Conservation (phyloP, 2,329 filamentous ascomycete genomes). For the Exophiala sideris region DNA sequence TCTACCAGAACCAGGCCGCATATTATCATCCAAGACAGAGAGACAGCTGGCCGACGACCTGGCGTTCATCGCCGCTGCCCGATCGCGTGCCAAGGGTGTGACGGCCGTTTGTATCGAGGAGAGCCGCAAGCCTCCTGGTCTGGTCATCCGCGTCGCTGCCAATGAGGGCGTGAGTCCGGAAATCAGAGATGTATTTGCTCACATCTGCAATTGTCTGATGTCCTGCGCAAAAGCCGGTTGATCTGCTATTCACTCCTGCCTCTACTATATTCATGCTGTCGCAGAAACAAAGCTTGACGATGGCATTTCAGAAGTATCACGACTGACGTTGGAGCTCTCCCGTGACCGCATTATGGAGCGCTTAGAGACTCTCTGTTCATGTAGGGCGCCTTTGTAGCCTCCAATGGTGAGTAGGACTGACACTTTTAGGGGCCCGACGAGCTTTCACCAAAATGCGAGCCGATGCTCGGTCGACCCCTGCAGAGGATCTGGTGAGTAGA, state of each 20-base stretch:
- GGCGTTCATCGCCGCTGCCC: constrained; percentile 31
- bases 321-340: constrained; percentile 4
- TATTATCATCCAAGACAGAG: constrained; percentile 22
- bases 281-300: constrained; percentile 2
- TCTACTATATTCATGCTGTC: not conserved
- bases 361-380: not conserved
- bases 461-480: not conserved
- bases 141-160: constrained; percentile 11
- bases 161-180: constrained; percentile 11
- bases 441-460: constrained; percentile 4
- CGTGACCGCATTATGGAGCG: constrained; percentile 7
- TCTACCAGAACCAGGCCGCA: not conserved
- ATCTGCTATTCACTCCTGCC: not conserved
- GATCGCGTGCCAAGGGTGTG: constrained; percentile 30
- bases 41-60: constrained; percentile 32
- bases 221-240: constrained; percentile 6
- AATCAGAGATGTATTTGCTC: not conserved
- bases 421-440: not conserved
- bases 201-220: constrained; percentile 9
- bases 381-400: not conserved
- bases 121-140: not conserved
- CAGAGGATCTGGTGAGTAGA: not conserved
- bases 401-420: not conserved
- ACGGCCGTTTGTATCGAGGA: constrained; percentile 34
- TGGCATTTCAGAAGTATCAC: constrained; percentile 4